Conservation (phyloP, 169 alveolate species). For the Eimeria necatrix region DNA sequence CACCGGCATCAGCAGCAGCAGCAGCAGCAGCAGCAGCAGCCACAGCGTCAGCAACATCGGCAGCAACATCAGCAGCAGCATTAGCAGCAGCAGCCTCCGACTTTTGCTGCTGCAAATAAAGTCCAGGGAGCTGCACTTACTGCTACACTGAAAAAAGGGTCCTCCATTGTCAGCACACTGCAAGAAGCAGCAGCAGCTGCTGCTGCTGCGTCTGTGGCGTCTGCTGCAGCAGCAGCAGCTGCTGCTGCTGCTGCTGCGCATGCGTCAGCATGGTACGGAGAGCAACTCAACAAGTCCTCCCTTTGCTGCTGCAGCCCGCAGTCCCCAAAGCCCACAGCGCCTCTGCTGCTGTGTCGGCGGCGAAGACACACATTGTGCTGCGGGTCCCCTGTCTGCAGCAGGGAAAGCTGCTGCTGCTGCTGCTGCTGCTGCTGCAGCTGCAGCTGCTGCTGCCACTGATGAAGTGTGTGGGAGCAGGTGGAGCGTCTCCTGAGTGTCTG, state of each 20-base stretch:
- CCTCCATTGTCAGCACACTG: background rate
- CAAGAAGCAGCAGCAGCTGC: background rate
- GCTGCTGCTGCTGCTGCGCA: background rate
- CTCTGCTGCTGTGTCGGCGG: background rate
- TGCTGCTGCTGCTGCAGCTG: conserved; percentile 5
- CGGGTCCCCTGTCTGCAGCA: background rate
- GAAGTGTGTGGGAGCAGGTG: background rate
- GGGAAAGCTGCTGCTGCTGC: background rate
- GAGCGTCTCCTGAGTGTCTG: background rate
- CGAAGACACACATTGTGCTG: background rate
- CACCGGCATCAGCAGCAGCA: background rate
- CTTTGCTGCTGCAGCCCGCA: background rate
- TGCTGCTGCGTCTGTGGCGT: background rate
- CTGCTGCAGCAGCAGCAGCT: background rate
- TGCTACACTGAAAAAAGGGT: background rate
- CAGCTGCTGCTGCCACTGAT: conserved; percentile 4
- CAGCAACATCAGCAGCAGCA: background rate
- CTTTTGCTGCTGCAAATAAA: background rate
- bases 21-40: conserved; percentile 5
- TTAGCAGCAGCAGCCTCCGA: background rate
- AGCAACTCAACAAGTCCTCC: background rate
- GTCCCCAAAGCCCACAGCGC: background rate
- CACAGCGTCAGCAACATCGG: background rate
- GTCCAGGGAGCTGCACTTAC: background rate
- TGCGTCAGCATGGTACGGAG: background rate